Evolutionary conservation across 108 stramenopile species (phyloP).

Genomic region (Cylindrotheca fusiformis): DNA sequence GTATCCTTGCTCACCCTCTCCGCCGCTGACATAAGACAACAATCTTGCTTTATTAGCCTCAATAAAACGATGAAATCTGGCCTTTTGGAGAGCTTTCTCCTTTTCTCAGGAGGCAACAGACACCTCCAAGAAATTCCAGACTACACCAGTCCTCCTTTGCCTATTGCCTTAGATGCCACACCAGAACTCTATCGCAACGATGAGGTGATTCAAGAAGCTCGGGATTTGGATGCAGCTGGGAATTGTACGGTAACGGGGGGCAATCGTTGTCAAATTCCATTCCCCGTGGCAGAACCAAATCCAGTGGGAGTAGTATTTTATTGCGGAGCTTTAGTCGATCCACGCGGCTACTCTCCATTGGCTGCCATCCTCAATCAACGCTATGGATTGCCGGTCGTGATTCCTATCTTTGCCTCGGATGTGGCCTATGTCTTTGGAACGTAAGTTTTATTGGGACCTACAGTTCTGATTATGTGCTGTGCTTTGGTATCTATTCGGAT

Average conservation of each 20-base stretch:
- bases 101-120: not conserved
- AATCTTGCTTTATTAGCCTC: no score
- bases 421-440: slow-evolving; percentile 13
- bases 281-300: not conserved
- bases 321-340: slow-evolving; percentile 35
- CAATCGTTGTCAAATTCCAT: slow-evolving; percentile 17
- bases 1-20: no score
- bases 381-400: slow-evolving; percentile 12
- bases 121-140: slow-evolving; percentile 14
- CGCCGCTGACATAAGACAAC: no score
- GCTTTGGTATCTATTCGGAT: no score
- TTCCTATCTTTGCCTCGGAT: slow-evolving; percentile 31
- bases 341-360: slow-evolving; percentile 27
- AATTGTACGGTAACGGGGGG: slow-evolving; percentile 1
- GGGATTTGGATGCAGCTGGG: slow-evolving; percentile 23
- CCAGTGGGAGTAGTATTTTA: slow-evolving; percentile 28
- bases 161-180: slow-evolving; percentile 22
- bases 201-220: slow-evolving; percentile 13
- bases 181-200: slow-evolving; percentile 24
- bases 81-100: no score
- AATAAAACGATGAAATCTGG: no score
- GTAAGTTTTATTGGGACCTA: no score
- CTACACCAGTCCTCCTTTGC: slow-evolving; percentile 27
- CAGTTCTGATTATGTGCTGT: no score
- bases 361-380: slow-evolving; percentile 7